phyloP scores from a whole-genome alignment of 2,329 filamentous ascomycete species.

The Ceratocystis colombiana region DNA sequence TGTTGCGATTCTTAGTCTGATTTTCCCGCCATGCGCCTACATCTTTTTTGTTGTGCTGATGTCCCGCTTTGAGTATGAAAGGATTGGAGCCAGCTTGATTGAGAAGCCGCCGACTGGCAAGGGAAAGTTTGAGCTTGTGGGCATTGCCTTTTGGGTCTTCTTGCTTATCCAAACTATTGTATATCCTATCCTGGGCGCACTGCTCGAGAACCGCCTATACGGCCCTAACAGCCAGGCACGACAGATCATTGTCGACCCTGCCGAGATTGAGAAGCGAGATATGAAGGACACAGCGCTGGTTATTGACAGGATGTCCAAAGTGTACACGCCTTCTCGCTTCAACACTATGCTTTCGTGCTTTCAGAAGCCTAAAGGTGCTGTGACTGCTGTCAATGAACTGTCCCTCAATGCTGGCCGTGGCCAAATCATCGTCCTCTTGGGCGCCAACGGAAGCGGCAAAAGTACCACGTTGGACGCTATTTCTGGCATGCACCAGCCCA shows the following conservation, averaged over 20 bases:
- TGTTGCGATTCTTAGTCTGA: constrained; percentile 58
- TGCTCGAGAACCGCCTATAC: constrained; percentile 64
- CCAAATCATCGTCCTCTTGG: constrained; percentile 75
- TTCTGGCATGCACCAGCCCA: constrained; percentile 68
- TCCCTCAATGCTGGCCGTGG: constrained; percentile 62
- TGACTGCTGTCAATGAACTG: constrained; percentile 68
- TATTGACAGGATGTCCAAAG: constrained; percentile 64
- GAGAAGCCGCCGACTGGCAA: constrained; percentile 52
- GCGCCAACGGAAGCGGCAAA: constrained; percentile 85
- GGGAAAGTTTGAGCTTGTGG: constrained; percentile 52
- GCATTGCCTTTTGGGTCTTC: constrained; percentile 69
- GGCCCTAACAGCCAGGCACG: constrained; percentile 59
- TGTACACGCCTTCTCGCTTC: constrained; percentile 50
- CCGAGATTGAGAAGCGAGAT: constrained; percentile 20
- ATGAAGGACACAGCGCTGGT: constrained; percentile 47
- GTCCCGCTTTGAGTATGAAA: constrained; percentile 62
- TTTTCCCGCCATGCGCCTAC: constrained; percentile 84
- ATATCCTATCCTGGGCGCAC: constrained; percentile 65
- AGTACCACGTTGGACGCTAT: constrained; percentile 83
- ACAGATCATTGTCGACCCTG: constrained; percentile 37
- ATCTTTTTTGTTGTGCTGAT: constrained; percentile 68
- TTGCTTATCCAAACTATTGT: constrained; percentile 64
- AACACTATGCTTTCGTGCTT: constrained; percentile 34
- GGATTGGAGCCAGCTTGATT: constrained; percentile 50
- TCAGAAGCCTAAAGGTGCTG: constrained; percentile 36